These are phyloP conservation scores for Boletus patriciae DNA, from an alignment of 768 basidiomycete species.

Conservation along the genomic window DNA sequence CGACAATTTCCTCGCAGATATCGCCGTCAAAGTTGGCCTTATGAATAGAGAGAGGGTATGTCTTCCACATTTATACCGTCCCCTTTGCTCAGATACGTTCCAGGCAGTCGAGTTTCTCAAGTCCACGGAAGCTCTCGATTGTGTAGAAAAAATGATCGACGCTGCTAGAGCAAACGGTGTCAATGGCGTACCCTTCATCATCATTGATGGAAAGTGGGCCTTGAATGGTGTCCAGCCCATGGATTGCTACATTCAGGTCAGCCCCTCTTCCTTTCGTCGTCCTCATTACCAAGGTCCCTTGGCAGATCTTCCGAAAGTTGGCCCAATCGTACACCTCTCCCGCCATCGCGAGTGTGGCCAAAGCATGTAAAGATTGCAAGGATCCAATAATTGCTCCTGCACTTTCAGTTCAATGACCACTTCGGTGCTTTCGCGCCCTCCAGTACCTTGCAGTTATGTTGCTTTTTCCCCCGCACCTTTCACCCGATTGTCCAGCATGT, in stretches of 20 bases:
- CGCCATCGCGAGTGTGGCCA: neutral
- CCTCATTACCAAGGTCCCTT: neutral
- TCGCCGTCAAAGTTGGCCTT: conserved; percentile 41
- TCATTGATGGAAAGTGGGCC: conserved; percentile 47
- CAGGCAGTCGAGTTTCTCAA: conserved; percentile 44
- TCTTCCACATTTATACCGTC: neutral
- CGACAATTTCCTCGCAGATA: conserved; percentile 34
- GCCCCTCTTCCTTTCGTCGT: neutral
- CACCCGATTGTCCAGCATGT: conserved; percentile 18
- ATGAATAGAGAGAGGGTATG: conserved; percentile 40
- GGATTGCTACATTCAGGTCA: conserved; percentile 42
- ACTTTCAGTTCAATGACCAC: conserved; percentile 25
- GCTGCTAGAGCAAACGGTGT: conserved; percentile 46
- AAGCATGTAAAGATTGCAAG: conserved; percentile 23
- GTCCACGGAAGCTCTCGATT: conserved; percentile 40
- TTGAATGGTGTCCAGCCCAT: conserved; percentile 44
- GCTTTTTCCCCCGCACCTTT: conserved; percentile 1
- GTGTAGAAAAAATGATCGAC: conserved; percentile 41
- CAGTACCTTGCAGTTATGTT: neutral
- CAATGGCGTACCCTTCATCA: conserved; percentile 52
- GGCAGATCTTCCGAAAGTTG: conserved; percentile 35
- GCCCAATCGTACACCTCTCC: conserved; percentile 20
- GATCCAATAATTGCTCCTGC: conserved; percentile 18
- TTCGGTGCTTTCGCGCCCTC: neutral
- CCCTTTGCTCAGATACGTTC: neutral